Percentiles rank a stretch among this genome's conserved stretches.
Conservation (phyloP, 1,284 basidiomycete species). For the Leccinum huronense region DNA sequence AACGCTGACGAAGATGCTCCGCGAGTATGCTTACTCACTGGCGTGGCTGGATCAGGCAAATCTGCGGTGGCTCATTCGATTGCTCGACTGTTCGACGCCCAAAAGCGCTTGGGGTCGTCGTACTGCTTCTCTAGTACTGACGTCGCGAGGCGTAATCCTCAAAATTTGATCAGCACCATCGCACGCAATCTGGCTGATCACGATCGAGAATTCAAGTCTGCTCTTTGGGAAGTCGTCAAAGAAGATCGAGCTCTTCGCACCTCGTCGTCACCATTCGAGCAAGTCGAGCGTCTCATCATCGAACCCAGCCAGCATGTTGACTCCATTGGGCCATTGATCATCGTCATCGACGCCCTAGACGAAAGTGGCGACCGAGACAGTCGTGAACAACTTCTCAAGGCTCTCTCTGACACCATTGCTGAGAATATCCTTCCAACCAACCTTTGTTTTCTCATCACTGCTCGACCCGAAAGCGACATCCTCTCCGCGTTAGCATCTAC, state of each 20-base stretch:
- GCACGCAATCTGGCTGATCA: not conserved
- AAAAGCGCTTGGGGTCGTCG: not conserved
- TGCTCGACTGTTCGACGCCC: not conserved
- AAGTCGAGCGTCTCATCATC: not conserved
- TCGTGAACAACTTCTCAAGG: not conserved
- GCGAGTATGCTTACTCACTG: not conserved
- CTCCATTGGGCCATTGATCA: not conserved
- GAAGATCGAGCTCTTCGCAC: not conserved
- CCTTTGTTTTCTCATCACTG: not conserved
- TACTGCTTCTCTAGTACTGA: not conserved
- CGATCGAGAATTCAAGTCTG: not conserved
- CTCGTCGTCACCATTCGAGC: not conserved
- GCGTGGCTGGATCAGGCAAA: not conserved
- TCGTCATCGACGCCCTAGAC: conserved; percentile 1
- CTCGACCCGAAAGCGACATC: not conserved
- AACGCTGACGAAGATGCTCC: not conserved
- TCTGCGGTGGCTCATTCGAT: conserved; percentile 1
- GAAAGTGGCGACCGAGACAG: not conserved
- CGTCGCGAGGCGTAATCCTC: not conserved
- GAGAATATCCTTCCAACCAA: not conserved
- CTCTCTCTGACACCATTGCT: not conserved
- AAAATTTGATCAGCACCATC: conserved; percentile 2
- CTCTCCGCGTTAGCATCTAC: not conserved
- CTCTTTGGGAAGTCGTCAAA: conserved; percentile 1
- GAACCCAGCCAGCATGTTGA: not conserved